Evolutionary conservation across 768 basidiomycete genomes (phyloP).

Genomic region (Termitomyces sp.): DNA sequence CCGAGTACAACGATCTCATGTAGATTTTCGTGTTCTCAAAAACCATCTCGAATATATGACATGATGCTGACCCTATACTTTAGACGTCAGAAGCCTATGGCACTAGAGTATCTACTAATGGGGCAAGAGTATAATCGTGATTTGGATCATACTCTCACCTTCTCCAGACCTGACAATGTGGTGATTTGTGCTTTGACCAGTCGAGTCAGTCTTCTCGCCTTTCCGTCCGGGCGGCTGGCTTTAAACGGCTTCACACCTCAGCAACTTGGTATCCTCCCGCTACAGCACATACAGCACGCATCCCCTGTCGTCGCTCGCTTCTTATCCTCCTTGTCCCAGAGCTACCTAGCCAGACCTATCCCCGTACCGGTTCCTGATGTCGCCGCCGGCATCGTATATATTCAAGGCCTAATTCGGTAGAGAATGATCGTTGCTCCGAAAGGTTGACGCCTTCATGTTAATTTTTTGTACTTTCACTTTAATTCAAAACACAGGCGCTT

Average conservation of each 20-base stretch:
- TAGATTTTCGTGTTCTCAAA: not conserved
- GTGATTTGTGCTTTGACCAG: constrained; percentile 36
- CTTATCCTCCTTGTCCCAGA: constrained; percentile 25
- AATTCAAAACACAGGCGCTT: constrained; percentile 24
- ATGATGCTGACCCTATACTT: not conserved
- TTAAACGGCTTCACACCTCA: constrained; percentile 28
- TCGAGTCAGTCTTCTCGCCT: constrained; percentile 36
- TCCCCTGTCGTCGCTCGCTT: constrained; percentile 21
- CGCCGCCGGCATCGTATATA: constrained; percentile 37
- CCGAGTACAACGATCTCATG: not conserved
- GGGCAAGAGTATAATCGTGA: not conserved
- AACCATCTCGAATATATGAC: not conserved
- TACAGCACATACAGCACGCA: constrained; percentile 30
- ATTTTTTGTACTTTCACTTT: too few relatives aligned
- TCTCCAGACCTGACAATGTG: constrained; percentile 18
- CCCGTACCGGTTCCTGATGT: constrained; percentile 35
- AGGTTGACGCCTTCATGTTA: constrained; percentile 26
- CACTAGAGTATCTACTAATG: not conserved
- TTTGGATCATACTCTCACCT: not conserved
- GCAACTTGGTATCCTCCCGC: constrained; percentile 20
- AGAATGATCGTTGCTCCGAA: constrained; percentile 37
- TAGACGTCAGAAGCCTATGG: not conserved
- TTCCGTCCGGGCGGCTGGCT: constrained; percentile 23
- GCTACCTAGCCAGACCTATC: constrained; percentile 14
- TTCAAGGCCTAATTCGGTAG: constrained; percentile 33